Evolutionary conservation across 495 filamentous ascomycete species (phyloP), one percentile per base, ranked within the genome.

Genomic region (Echria macrotheca): DNA sequence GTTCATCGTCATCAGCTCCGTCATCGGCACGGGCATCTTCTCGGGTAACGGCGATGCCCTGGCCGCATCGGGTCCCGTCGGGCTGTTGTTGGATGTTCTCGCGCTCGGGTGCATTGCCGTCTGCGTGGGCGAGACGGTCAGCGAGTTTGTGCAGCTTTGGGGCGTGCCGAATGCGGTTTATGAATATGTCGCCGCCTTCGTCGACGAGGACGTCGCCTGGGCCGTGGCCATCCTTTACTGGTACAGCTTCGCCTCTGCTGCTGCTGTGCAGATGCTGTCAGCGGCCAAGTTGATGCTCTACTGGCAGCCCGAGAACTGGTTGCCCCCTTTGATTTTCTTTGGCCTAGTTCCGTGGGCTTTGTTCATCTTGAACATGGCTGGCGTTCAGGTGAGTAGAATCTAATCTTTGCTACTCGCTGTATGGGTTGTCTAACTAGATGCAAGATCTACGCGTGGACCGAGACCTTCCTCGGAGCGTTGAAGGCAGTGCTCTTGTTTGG

Each of bases 1-100:
- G 72, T 69, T 71, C 56, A 69, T 69, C 37, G 41, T 56, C 5
- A 54, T 65, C 37, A 59, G 57, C 38, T 38, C 49, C 32, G 59
- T 63, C 12, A 67, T 69, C 35, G 66, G 66, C n/a, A 54, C 60
- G 2, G 64, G 60, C 8, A 53, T 64, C n/a, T 61, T 60, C 32
- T 51, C 49, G 21, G 55, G 43, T 32, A 55, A 50, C 47, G 55
- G 57, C 19, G 48, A 57, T 28, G 55, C 64, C 7, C 56, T 69
- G 19, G 54, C 52, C 17, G 49, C 67, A 11, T 54, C 67, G 22
- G 65, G 67, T n/a, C 67, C 67, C 7, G 54, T 55, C 14, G 65
- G 63, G 10, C 48, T 57, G 9, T 44, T 69, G 5, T 31, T 64
- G 18, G 54, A 65, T 19, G 63, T 63, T 12, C 47, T 43, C 4